Evolutionary conservation across 2,329 filamentous ascomycete genomes (phyloP).

Genomic region (Aureobasidium zeae): DNA sequence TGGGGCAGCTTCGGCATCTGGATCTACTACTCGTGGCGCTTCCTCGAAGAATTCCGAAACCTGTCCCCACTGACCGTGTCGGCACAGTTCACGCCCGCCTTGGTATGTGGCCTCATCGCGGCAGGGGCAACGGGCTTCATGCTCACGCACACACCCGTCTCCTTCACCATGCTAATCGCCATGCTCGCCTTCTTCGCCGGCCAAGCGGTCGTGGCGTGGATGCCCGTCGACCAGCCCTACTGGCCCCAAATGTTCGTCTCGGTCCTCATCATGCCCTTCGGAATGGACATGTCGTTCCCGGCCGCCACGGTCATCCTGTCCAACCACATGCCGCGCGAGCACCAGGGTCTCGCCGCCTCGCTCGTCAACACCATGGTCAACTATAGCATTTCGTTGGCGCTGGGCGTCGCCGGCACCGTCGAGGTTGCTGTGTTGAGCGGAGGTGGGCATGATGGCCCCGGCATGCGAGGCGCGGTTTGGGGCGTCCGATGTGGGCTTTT

Average conservation of each 20-base stretch:
- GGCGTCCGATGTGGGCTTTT: constrained; percentile 23
- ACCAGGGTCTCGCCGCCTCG: constrained; percentile 25
- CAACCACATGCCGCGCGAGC: constrained; percentile 23
- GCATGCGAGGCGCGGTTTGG: constrained; percentile 13
- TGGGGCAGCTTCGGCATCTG: constrained; percentile 58
- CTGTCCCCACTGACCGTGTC: constrained; percentile 27
- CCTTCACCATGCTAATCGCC: constrained; percentile 31
- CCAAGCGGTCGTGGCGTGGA: constrained; percentile 25
- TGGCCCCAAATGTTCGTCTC: constrained; percentile 31
- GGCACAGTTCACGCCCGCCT: constrained; percentile 28
- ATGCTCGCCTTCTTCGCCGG: constrained; percentile 30
- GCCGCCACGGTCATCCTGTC: constrained; percentile 24
- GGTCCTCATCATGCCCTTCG: constrained; percentile 29
- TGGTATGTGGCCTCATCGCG: constrained; percentile 29
- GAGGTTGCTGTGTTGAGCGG: constrained; percentile 17
- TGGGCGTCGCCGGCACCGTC: constrained; percentile 22
- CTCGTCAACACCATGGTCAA: constrained; percentile 24
- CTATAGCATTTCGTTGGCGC: constrained; percentile 22
- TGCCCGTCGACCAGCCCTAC: constrained; percentile 29
- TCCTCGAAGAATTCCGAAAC: constrained; percentile 27
- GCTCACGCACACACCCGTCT: constrained; percentile 30
- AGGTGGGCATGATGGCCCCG: constrained; percentile 13
- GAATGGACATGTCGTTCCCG: constrained; percentile 29
- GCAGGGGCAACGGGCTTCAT: constrained; percentile 30
- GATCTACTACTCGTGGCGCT: constrained; percentile 31